Percentiles rank a stretch among this genome's conserved stretches.
These are phyloP conservation scores for Clitopilus passeckerianus DNA, from an alignment of 768 basidiomycete genomes.

Conservation along the genomic window DNA sequence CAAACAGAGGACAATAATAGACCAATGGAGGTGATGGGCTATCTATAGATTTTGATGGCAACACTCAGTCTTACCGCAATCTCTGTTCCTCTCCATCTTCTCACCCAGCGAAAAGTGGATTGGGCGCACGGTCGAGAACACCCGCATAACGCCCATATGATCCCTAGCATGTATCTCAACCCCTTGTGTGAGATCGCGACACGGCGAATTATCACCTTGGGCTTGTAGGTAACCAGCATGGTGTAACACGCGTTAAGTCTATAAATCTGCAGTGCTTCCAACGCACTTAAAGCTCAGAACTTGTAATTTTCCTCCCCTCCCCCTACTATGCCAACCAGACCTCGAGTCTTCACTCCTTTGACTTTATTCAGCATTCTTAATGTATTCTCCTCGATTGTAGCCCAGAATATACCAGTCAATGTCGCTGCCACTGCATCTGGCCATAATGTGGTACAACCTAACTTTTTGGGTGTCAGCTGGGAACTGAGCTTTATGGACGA, in stretches of 20 bases:
- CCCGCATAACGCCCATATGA: not conserved
- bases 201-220: not conserved
- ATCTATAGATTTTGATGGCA: not conserved
- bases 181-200: not conserved
- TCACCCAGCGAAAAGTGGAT: not conserved
- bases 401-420: slow-evolving; percentile 19
- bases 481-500: slow-evolving; percentile 59
- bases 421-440: slow-evolving; percentile 29
- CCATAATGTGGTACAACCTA: slow-evolving; percentile 36
- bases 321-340: not conserved
- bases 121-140: not conserved
- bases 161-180: not conserved
- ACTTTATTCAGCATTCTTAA: slow-evolving; percentile 4
- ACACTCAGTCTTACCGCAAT: not conserved
- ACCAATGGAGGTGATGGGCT: not conserved
- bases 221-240: not conserved
- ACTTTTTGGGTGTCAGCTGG: slow-evolving; percentile 62
- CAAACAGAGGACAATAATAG: too few species aligned
- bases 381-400: slow-evolving; percentile 4
- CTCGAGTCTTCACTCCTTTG: slow-evolving; percentile 9
- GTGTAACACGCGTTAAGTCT: not conserved
- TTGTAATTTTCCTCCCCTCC: slow-evolving; percentile 3
- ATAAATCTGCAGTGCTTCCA: not conserved
- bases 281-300: not conserved
- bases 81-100: not conserved